phyloP scores from a whole-genome alignment of 331 rosid species.

The Telfairia occidentalis region DNA sequence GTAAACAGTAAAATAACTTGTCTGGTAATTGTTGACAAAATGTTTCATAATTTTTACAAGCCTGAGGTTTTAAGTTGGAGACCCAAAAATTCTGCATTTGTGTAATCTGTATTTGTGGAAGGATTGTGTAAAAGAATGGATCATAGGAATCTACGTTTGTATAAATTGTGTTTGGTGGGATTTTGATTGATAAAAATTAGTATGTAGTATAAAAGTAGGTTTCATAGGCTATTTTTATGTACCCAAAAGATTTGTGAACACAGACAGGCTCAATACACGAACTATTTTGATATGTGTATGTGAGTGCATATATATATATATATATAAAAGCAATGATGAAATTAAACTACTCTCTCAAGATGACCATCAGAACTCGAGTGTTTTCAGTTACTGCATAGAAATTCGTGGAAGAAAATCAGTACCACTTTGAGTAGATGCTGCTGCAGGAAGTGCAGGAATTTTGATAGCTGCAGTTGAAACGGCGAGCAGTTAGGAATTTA shows the following conservation, averaged over 20 bases:
- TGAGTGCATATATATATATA: too few relatives aligned
- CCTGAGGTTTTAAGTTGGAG: not conserved
- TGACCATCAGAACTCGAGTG: not conserved
- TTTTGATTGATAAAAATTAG: not conserved
- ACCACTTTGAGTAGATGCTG: slow-evolving; percentile 72
- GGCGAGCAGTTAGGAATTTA: not conserved
- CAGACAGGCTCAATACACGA: not conserved
- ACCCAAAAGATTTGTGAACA: too few relatives aligned
- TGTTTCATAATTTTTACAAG: not conserved
- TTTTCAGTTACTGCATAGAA: not conserved
- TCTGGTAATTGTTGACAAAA: not conserved
- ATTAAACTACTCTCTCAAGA: not conserved
- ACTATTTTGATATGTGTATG: not conserved
- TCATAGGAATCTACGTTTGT: not conserved
- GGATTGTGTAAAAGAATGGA: not conserved
- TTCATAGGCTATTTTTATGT: too few relatives aligned
- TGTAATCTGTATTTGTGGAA: not conserved
- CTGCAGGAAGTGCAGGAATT: slow-evolving; percentile 98
- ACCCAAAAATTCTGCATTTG: not conserved
- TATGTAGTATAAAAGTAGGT: too few relatives aligned
- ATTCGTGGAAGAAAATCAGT: not conserved
- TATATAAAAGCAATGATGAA: not conserved
- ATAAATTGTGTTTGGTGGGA: not conserved
- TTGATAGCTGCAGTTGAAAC: slow-evolving; percentile 52
- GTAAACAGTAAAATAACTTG: not conserved